A percentile compares a stretch with the other conserved stretches of the same genome.
Evolutionary conservation across 179 eudicot genomes (phyloP).

Genomic region (Carnegiea gigantea): DNA sequence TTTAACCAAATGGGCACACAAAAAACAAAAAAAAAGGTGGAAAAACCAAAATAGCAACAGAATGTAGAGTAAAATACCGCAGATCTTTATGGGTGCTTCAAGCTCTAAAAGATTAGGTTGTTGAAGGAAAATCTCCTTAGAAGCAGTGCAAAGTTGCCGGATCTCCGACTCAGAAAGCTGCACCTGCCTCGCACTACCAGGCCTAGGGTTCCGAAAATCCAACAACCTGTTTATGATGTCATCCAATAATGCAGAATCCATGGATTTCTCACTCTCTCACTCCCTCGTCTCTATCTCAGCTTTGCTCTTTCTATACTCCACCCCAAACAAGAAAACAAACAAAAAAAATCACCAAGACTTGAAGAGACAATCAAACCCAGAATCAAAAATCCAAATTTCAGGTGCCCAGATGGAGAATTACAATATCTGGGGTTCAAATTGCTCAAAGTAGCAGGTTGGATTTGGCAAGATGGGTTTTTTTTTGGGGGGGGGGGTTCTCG

Average conservation of each 20-base stretch:
- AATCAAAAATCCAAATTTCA: neutral
- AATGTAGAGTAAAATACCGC: conserved; percentile 37
- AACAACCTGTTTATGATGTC: conserved; percentile 59
- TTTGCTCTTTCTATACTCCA: conserved; percentile 20
- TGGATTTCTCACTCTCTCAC: conserved; percentile 33
- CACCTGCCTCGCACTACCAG: conserved; percentile 55
- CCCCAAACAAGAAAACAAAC: neutral
- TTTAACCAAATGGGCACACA: conserved; percentile 4
- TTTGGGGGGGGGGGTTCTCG: neutral
- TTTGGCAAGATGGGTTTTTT: neutral
- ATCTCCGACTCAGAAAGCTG: conserved; percentile 73
- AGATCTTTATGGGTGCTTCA: conserved; percentile 82
- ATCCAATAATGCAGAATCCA: conserved; percentile 55
- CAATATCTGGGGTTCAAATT: neutral
- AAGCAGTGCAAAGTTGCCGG: conserved; percentile 59
- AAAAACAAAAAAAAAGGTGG: neutral
- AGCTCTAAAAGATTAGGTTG: conserved; percentile 72
- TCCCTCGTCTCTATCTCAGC: conserved; percentile 12
- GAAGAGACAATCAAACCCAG: neutral
- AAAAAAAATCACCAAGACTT: neutral
- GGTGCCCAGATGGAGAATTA: neutral
- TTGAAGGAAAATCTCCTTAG: conserved; percentile 58
- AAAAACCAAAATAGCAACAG: neutral
- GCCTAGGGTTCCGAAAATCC: conserved; percentile 59
- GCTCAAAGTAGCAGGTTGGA: neutral